These are phyloP conservation scores for Ensete ventricosum DNA, from an alignment of 176 grass and related monocot species.

Conservation along the genomic window DNA sequence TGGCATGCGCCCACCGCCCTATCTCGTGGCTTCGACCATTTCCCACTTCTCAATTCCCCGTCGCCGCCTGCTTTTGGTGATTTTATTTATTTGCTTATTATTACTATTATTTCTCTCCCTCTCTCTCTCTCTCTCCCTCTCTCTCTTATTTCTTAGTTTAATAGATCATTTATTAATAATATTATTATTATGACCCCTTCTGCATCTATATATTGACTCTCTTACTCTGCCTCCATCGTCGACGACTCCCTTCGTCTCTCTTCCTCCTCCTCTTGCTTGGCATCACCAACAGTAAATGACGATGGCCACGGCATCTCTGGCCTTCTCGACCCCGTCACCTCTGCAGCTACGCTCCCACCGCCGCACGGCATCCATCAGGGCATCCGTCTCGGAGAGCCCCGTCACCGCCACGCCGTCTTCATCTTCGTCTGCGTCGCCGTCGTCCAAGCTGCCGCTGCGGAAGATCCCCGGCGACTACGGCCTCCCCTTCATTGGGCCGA, in stretches of 20 bases:
- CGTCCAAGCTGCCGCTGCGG: constrained; percentile 48
- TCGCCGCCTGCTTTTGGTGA: too few species aligned
- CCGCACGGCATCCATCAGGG: neutral
- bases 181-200: too few species aligned
- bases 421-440: constrained; percentile 18
- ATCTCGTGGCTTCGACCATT: too few species aligned
- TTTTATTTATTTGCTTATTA: too few species aligned
- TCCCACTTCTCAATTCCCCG: too few species aligned
- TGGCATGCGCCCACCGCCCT: too few species aligned
- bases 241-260: neutral
- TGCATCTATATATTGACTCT: too few species aligned
- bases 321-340: constrained; percentile 6
- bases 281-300: constrained; percentile 8
- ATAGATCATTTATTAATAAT: too few species aligned
- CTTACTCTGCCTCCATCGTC: too few species aligned
- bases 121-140: too few species aligned
- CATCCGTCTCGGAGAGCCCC: constrained; percentile 27
- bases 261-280: neutral
- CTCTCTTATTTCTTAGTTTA: too few species aligned
- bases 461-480: constrained; percentile 87
- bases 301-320: constrained; percentile 16
- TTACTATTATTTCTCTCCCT: too few species aligned
- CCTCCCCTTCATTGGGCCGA: constrained; percentile 50
- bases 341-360: neutral
- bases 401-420: neutral